Conservation (phyloP, 345 rosid species). For the Bruguiera sexangula region DNA sequence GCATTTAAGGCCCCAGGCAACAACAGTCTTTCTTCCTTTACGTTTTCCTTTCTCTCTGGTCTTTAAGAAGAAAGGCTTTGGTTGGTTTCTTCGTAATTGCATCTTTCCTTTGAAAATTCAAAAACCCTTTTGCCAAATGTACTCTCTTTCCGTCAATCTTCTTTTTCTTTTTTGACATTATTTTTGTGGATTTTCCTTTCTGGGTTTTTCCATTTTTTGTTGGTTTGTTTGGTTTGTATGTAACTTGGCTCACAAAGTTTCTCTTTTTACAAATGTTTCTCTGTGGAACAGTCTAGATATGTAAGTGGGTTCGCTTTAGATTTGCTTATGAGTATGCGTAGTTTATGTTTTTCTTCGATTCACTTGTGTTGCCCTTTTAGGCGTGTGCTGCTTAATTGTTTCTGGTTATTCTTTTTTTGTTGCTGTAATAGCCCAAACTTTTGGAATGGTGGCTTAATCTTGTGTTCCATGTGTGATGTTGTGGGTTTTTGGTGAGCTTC, state of each 20-base stretch:
- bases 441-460: not conserved
- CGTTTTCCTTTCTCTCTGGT: too few relatives aligned
- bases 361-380: not conserved
- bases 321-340: not conserved
- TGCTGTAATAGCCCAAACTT: too few relatives aligned
- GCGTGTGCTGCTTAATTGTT: not conserved
- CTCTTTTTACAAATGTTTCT: not conserved
- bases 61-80: too few relatives aligned
- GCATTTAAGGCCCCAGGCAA: not conserved
- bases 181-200: not conserved
- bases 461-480: not conserved
- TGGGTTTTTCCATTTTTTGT: not conserved
- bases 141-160: not conserved
- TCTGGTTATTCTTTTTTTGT: not conserved
- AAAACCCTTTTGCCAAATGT: not conserved
- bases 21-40: not conserved
- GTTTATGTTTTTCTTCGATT: not conserved
- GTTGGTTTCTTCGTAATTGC: too few relatives aligned
- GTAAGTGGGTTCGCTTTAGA: not conserved
- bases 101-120: not conserved
- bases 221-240: not conserved
- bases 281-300: conserved; percentile 24
- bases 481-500: not conserved
- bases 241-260: conserved; percentile 3
- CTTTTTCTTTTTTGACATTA: not conserved